A percentile compares a stretch with the other conserved stretches of the same genome.
Evolutionary conservation across 371 early-diverging fungal species (phyloP).

Genomic region (Syncephalastrum contaminatum): DNA sequence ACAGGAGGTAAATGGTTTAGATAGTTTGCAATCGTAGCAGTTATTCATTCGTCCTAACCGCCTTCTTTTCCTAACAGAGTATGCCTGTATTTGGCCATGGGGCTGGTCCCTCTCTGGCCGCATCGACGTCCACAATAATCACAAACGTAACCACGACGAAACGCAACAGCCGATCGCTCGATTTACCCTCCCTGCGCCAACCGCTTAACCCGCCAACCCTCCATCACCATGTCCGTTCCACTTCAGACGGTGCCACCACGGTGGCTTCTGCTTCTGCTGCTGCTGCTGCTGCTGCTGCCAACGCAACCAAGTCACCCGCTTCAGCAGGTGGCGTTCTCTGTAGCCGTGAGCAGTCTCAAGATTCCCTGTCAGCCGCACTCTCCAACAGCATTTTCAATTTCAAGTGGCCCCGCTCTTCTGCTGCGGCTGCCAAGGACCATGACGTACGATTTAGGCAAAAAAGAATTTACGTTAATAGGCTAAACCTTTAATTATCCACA

Average conservation of each 20-base stretch:
- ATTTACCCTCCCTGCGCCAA: slow-evolving; percentile 20
- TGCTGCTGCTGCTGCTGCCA: too few relatives aligned
- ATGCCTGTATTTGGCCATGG: slow-evolving; percentile 1
- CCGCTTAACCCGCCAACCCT: slow-evolving; percentile 10
- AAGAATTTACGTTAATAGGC: too few relatives aligned
- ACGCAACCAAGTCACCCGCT: not conserved
- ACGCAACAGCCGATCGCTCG: slow-evolving; percentile 37
- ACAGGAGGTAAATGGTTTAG: slow-evolving; percentile 33
- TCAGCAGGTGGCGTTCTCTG: not conserved
- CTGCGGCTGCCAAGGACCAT: too few relatives aligned
- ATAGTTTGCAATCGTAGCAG: too few relatives aligned
- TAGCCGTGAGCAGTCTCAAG: slow-evolving; percentile 5
- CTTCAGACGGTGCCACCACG: slow-evolving; percentile 16
- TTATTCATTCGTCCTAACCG: too few relatives aligned
- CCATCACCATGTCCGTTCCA: slow-evolving; percentile 17
- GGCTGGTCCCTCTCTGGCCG: slow-evolving; percentile 4
- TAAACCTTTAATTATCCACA: not conserved
- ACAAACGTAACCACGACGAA: slow-evolving; percentile 9
- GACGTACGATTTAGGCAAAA: too few relatives aligned
- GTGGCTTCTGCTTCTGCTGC: too few relatives aligned
- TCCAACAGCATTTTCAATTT: slow-evolving; percentile 10
- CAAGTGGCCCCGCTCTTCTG: slow-evolving; percentile 4
- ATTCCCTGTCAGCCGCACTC: slow-evolving; percentile 26
- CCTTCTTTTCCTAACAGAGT: too few relatives aligned
- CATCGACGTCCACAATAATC: too few relatives aligned